phyloP scores from a whole-genome alignment of 352 stramenopile genomes.

The Globisporangium okanoganense region DNA sequence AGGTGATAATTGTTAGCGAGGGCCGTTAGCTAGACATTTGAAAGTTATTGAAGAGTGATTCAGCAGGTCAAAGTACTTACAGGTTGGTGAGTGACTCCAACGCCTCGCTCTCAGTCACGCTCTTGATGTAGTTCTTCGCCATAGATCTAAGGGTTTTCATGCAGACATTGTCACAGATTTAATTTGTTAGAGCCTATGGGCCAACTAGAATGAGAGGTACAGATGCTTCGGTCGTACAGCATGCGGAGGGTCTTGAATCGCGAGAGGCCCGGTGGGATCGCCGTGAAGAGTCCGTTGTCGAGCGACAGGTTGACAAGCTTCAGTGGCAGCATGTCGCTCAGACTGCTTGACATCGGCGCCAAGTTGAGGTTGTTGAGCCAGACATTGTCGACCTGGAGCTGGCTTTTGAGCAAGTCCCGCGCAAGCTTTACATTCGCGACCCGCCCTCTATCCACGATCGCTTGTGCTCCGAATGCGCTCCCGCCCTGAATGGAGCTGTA shows the following conservation, averaged over 20 bases:
- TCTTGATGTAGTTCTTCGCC: background rate
- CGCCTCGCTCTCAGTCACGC: background rate
- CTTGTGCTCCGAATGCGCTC: background rate
- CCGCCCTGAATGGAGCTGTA: background rate
- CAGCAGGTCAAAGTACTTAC: background rate
- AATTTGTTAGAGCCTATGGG: background rate
- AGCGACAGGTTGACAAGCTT: background rate
- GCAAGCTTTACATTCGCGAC: background rate
- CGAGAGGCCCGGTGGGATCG: background rate
- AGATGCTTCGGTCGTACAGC: background rate
- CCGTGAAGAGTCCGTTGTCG: background rate
- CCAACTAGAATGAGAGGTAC: background rate
- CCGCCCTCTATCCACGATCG: background rate
- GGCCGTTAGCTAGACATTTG: background rate
- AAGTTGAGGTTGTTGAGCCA: background rate
- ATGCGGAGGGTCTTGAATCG: background rate
- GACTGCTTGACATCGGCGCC: background rate
- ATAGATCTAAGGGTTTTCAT: background rate
- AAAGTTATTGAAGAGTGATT: background rate
- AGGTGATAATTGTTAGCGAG: background rate
- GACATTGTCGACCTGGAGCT: background rate
- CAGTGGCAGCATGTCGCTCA: background rate
- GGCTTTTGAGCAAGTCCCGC: background rate
- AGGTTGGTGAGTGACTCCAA: background rate
- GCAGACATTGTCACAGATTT: background rate